Evolutionary conservation across 257 asterid species (phyloP), one percentile per base, ranked within the genome.

Genomic region (Penstemon barbatus): DNA sequence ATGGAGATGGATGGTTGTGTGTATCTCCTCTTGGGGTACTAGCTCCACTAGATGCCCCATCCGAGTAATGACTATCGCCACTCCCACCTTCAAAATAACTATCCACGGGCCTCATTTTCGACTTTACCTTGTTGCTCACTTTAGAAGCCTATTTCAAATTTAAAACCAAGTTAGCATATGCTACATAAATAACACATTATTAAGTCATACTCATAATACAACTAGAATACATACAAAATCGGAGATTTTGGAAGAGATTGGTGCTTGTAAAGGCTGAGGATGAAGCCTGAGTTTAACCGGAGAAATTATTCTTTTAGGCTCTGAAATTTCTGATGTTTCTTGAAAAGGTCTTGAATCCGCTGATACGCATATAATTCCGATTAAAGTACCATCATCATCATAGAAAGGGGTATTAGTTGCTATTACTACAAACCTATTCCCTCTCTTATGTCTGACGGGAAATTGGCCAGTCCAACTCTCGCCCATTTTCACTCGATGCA

Each of bases 401-500:
- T 80, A 88, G 72, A 93, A 82, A 36, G 99, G 96, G 8, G 97
- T 77, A 51, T 88, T 83, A 25, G 92, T 90, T 50, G 85, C 85
- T 63, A 85, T 58, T 10, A 86, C 80, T 63, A 75, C 18, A 67
- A 93, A 85, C 72, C 84, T 80, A 18, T 78, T 81, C 33, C 97
- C 96, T 12, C 38, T 79, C 85, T 82, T 90, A 60, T 77, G 81
- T 74, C 73, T 87, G 15, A 88, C 85, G 18, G 99, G 96, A 75
- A 87, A 88, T 72, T 81, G 83, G 37, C 99, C 99, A 0, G 91
- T 90, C 97, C 99, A 93, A 71, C 75, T 79, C 76, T 93, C 91
- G 25, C 96, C 97, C 83, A 60, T 71, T 5, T 58, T 44, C 37
- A 85, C 92, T 11, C 86, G 85, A 7, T 66, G 49, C 53, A 90